Percentiles rank a stretch among this genome's conserved stretches.
Conservation (phyloP, 139 green algal genomes). For the Tetratostichococcus sp. region DNA sequence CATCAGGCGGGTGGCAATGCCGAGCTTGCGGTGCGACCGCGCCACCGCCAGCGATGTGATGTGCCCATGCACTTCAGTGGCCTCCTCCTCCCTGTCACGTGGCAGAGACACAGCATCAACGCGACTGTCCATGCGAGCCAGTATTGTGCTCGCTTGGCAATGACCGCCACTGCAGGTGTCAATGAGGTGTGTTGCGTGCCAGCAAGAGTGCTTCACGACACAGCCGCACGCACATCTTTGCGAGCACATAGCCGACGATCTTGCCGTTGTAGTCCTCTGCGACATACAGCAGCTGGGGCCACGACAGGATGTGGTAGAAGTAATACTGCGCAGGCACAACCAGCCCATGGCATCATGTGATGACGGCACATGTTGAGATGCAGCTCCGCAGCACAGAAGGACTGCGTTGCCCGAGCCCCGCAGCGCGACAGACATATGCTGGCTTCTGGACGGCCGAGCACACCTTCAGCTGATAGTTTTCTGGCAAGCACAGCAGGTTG, state of each 20-base stretch:
- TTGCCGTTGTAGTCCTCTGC: constrained; percentile 94
- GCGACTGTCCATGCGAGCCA: no score
- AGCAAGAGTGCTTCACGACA: neutral
- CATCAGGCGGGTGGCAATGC: constrained; percentile 95
- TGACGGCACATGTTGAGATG: no score
- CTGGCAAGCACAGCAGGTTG: constrained; percentile 95
- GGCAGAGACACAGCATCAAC: neutral
- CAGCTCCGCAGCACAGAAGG: no score
- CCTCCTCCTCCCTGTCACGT: constrained; percentile 83
- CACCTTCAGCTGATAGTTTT: constrained; percentile 99
- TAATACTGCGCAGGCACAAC: constrained; percentile 86
- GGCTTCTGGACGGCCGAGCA: neutral
- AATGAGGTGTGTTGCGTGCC: no score
- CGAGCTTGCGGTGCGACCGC: constrained; percentile 92
- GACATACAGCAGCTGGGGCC: constrained; percentile 96
- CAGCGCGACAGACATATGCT: neutral
- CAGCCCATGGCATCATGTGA: neutral
- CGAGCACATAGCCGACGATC: constrained; percentile 98
- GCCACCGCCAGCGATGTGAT: constrained; percentile 97
- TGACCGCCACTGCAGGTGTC: no score
- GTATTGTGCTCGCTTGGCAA: no score
- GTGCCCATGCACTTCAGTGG: constrained; percentile 82
- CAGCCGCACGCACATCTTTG: constrained; percentile 84
- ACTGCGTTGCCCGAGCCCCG: no score
- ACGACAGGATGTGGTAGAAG: constrained; percentile 97